phyloP scores from a whole-genome alignment of 192 early-diverging fungal species.

The Coemansia sp. region DNA sequence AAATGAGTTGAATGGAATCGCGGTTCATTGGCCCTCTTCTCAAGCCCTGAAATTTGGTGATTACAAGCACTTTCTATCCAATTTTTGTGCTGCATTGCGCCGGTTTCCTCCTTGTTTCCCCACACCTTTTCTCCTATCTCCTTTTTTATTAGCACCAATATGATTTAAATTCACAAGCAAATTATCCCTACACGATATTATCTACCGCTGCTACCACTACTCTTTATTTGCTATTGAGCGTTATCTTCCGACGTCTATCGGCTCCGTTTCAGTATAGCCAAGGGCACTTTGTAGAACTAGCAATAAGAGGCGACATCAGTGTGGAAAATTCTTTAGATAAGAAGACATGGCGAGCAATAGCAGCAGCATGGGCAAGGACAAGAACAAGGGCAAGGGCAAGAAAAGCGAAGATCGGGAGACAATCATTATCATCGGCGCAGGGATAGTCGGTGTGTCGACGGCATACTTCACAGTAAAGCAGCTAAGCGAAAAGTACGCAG shows the following conservation, averaged over 20 bases:
- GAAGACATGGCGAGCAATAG: not conserved
- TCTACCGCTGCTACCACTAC: too few species aligned
- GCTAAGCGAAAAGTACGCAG: conserved; percentile 22
- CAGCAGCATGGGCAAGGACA: not conserved
- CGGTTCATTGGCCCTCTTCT: too few species aligned
- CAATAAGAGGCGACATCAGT: not conserved
- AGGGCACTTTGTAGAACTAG: not conserved
- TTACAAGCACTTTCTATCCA: too few species aligned
- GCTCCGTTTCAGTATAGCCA: not conserved
- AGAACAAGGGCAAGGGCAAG: not conserved
- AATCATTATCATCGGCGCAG: conserved; percentile 48
- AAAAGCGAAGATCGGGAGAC: conserved; percentile 21
- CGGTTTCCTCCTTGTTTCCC: too few species aligned
- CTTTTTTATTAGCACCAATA: not conserved
- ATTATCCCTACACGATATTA: too few species aligned
- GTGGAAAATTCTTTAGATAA: not conserved
- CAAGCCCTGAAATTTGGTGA: too few species aligned
- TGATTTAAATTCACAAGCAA: not conserved
- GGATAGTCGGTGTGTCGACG: conserved; percentile 46
- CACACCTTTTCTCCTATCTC: not conserved
- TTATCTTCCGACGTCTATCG: not conserved
- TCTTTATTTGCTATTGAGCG: not conserved
- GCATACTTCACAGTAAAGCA: conserved; percentile 47
- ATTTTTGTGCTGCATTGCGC: too few species aligned
- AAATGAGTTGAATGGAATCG: too few species aligned